Evolutionary conservation across 345 rosid genomes (phyloP).

Genomic region (Eucalyptus fibrosa): DNA sequence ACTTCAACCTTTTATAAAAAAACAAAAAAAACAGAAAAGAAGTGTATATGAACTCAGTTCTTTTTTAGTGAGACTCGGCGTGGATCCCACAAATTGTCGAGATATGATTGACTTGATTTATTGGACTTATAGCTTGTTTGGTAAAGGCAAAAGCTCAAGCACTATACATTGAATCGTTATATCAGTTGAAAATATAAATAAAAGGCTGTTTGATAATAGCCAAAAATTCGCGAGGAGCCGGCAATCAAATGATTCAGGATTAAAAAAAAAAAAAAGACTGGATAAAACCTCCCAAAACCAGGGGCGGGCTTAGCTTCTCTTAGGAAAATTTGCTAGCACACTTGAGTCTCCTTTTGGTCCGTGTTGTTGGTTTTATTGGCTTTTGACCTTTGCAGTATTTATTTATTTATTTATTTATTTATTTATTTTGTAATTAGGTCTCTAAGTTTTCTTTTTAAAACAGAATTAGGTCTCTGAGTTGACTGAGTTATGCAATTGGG

Average conservation of each 20-base stretch:
- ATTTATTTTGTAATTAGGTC: too few species aligned
- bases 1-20: not conserved
- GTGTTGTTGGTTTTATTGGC: not conserved
- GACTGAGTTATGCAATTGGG: not conserved
- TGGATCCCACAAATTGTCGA: rapidly evolving
- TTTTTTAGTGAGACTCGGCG: not conserved
- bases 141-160: not conserved
- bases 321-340: not conserved
- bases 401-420: not conserved
- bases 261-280: not conserved
- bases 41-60: not conserved
- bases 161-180: not conserved
- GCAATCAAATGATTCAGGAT: not conserved
- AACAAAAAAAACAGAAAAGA: too few species aligned
- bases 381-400: not conserved
- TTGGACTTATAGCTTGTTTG: not conserved
- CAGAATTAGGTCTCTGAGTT: too few species aligned
- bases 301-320: too few species aligned
- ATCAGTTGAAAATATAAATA: not conserved
- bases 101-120: not conserved
- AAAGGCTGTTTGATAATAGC: not conserved
- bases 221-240: not conserved
- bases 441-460: too few species aligned
- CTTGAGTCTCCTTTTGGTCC: not conserved
- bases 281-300: not conserved